These are phyloP conservation scores for Anisodus acutangulus DNA, from an alignment of 257 asterid species.

Conservation along the genomic window DNA sequence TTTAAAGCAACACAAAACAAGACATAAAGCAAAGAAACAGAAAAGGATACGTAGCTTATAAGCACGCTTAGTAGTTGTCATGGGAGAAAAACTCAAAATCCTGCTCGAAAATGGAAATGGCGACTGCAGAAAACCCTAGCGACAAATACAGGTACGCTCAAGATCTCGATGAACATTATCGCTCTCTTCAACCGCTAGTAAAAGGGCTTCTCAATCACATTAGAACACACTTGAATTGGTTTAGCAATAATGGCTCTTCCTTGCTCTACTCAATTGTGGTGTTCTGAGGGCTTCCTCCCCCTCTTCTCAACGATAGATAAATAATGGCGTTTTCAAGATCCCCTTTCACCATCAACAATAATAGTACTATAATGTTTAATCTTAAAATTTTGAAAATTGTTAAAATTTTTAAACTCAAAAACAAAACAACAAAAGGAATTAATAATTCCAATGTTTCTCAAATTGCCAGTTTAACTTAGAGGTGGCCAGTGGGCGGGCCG, in stretches of 20 bases:
- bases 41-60: slow-evolving; percentile 98
- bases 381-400: neutral
- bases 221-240: neutral
- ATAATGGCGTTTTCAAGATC: slow-evolving; percentile 38
- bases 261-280: slow-evolving; percentile 22
- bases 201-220: neutral
- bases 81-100: slow-evolving; percentile 31
- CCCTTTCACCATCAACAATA: slow-evolving; percentile 31
- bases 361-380: slow-evolving; percentile 17
- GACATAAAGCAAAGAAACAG: neutral
- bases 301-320: slow-evolving; percentile 14
- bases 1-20: slow-evolving; percentile 17
- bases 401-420: neutral
- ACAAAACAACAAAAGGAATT: too few species aligned
- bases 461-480: neutral
- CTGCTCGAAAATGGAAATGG: slow-evolving; percentile 7
- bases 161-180: slow-evolving; percentile 31
- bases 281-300: neutral
- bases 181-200: neutral
- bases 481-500: too few species aligned
- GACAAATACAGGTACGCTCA: slow-evolving; percentile 8
- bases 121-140: slow-evolving; percentile 22
- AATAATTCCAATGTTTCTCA: neutral
- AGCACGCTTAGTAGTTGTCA: slow-evolving; percentile 93
- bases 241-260: slow-evolving; percentile 24